Base-by-base conservation (phyloP, 176 grass and related monocot genomes). In the Raddia distichophylla region DNA sequence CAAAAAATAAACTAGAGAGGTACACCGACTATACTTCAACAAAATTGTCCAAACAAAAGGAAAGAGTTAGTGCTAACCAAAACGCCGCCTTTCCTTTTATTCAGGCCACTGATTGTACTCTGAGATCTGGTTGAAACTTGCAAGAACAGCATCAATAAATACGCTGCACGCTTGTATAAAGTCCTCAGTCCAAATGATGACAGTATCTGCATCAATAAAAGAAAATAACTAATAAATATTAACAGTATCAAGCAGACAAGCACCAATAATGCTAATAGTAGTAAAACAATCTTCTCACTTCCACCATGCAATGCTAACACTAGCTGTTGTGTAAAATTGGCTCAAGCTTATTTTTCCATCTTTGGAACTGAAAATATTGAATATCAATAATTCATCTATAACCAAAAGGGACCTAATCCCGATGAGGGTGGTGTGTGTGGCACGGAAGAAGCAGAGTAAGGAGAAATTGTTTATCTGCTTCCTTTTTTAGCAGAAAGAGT, bases 11-110 rank as follows among this genome's bases (percentile, higher is more conserved):
- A n/a, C n/a, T n/a, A n/a, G n/a, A n/a, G n/a, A n/a, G n/a, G n/a
- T n/a, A n/a, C n/a, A n/a, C n/a, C n/a, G n/a, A n/a, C n/a, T n/a
- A n/a, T n/a, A n/a, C 75, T 69, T n/a, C 14, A 51, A n/a, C 22
- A 74, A 74, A 74, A 80, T 50, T 71, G 1, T 2, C 3, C 27
- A 3, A 33, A 34, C n/a, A 22, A 51, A 44, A 72, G 62, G 53
- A 6, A 82, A 34, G 59, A 53, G 12, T 60, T 59, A 73, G 42
- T 58, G n/a, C 83, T 77, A 78, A 90, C 88, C 88, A 44, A 66
- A 15, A 77, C 58, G 78, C 16, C 17, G 6, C 10, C 33, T 85
- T 54, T 65, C 87, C 64, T 71, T 82, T 77, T 62, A 50, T 51
- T 51, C 86, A 77, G 66, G 58, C 61, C 68, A 71, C 53, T 8